phyloP scores from a whole-genome alignment of 1,139 yeast genomes.

The Geotrichum klebahnii region DNA sequence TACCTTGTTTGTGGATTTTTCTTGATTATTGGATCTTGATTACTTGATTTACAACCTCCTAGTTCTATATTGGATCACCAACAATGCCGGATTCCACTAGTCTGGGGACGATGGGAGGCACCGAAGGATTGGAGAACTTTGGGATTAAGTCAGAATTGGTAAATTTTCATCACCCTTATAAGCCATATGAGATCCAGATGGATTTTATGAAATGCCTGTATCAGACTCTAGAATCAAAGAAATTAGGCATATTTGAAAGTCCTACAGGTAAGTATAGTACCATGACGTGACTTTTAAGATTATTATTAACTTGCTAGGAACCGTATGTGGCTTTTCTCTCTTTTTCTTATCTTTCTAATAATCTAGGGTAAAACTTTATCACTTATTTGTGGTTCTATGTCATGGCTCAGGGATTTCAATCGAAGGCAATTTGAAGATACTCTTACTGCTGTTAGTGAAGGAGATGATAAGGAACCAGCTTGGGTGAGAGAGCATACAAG shows the following conservation, averaged over 20 bases:
- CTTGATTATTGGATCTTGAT: too few relatives aligned
- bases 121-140: background rate
- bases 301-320: slow-evolving; percentile 24
- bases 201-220: slow-evolving; percentile 74
- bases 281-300: background rate
- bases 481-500: slow-evolving; percentile 40
- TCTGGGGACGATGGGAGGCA: background rate
- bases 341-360: background rate
- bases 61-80: too few relatives aligned
- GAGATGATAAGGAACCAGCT: slow-evolving; percentile 46
- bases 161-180: slow-evolving; percentile 67
- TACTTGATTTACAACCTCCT: too few relatives aligned
- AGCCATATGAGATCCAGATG: slow-evolving; percentile 74
- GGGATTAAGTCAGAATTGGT: background rate
- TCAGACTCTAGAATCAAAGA: slow-evolving; percentile 55
- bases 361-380: slow-evolving; percentile 77
- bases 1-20: too few relatives aligned
- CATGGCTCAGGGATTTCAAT: slow-evolving; percentile 74
- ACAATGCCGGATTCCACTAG: background rate
- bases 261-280: slow-evolving; percentile 74
- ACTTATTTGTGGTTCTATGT: slow-evolving; percentile 76
- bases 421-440: slow-evolving; percentile 30
- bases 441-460: slow-evolving; percentile 30
- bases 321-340: slow-evolving; percentile 20
- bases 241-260: slow-evolving; percentile 81